Evolutionary conservation across 108 stramenopile species (phyloP).

Genomic region (Conticribra weissflogii): DNA sequence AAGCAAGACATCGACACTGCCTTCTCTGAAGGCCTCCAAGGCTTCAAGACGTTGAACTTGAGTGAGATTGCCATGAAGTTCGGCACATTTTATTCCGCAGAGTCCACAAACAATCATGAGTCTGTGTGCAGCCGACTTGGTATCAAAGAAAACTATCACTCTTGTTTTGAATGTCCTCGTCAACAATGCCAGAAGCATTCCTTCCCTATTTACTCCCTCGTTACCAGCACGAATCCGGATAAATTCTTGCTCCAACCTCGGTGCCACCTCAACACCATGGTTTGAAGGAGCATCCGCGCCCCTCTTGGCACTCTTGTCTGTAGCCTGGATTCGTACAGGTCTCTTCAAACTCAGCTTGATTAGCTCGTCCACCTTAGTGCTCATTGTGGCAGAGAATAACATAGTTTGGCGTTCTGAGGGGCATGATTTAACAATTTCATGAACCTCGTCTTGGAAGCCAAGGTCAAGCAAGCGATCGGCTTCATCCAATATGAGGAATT

Average conservation of each 20-base stretch:
- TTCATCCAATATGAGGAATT: constrained; percentile 89
- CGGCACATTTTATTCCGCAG: constrained; percentile 84
- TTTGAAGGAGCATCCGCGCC: constrained; percentile 23
- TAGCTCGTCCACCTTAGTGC: constrained; percentile 92
- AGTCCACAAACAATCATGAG: constrained; percentile 87
- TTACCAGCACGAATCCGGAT: constrained; percentile 83
- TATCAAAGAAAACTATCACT: constrained; percentile 95
- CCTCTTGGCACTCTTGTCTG: constrained; percentile 49
- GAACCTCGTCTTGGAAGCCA: constrained; percentile 96
- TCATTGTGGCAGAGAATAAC: constrained; percentile 99
- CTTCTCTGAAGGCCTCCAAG: constrained; percentile 88
- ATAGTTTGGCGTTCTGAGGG: constrained; percentile 91
- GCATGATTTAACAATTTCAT: constrained; percentile 89
- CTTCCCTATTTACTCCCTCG: constrained; percentile 89
- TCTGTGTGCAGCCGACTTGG: constrained; percentile 91
- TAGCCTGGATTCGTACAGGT: constrained; percentile 90
- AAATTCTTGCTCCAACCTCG: constrained; percentile 96
- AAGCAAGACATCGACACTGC: constrained; percentile 91
- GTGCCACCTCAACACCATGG: constrained; percentile 84
- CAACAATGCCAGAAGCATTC: constrained; percentile 88
- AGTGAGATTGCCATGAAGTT: constrained; percentile 96
- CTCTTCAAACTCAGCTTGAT: constrained; percentile 87
- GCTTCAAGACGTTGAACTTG: constrained; percentile 89
- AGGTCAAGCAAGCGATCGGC: constrained; percentile 94
- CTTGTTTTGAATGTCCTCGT: constrained; percentile 84